Evolutionary conservation across 169 alveolate genomes (phyloP).

Genomic region (Eimeria zaria): DNA sequence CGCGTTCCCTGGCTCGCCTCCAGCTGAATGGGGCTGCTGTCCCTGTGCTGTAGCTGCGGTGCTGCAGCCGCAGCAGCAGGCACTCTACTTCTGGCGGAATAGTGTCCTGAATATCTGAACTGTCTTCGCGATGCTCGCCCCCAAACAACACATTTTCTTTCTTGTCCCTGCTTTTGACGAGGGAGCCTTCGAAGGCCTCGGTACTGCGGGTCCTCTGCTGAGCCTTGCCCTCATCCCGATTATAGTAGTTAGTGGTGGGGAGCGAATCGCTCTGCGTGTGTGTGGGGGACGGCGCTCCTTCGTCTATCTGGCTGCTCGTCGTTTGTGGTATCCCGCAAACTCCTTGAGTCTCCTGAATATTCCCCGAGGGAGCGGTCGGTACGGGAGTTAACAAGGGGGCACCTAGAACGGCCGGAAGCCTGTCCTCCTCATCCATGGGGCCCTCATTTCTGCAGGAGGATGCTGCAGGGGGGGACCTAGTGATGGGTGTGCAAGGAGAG

Average conservation of each 20-base stretch:
- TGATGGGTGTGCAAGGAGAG: background rate
- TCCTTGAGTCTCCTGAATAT: background rate
- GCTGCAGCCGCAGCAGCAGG: slow-evolving; percentile 40
- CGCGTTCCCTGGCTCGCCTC: slow-evolving; percentile 17
- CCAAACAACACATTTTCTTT: background rate
- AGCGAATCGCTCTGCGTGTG: background rate
- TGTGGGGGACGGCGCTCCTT: background rate
- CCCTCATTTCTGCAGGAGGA: background rate
- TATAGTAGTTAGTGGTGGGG: background rate
- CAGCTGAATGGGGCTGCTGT: slow-evolving; percentile 29
- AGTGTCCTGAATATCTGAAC: background rate
- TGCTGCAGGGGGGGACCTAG: background rate
- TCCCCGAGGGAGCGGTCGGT: background rate
- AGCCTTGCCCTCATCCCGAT: background rate
- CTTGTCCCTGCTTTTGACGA: background rate
- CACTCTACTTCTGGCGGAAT: slow-evolving; percentile 28
- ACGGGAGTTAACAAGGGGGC: background rate
- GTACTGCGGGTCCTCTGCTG: slow-evolving; percentile 39
- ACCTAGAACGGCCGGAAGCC: background rate
- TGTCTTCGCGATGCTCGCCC: background rate
- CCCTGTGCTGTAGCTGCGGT: slow-evolving; percentile 52
- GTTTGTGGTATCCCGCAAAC: background rate
- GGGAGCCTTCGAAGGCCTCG: background rate
- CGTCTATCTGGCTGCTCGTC: background rate
- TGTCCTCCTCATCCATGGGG: background rate